Evolutionary conservation across 371 early-diverging fungal species (phyloP), one percentile per base, ranked within the genome.

Genomic region (Scutellospora calospora): DNA sequence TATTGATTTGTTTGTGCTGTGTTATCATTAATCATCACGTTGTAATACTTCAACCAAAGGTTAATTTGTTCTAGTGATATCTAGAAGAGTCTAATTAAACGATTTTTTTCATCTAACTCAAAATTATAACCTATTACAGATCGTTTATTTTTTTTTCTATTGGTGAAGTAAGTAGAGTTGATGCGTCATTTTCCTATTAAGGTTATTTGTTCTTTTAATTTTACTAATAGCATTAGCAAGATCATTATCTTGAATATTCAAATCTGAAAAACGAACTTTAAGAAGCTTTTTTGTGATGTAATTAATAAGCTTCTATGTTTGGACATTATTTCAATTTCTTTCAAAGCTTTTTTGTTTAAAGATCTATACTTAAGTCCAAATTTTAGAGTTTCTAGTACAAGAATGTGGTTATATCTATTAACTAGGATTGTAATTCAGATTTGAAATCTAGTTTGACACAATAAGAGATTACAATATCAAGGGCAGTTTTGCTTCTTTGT

Each of bases 1-100:
- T 80, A 80, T 0, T 80, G 33, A 63, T 80, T 83, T 22, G 74
- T 81, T 20, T 51, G 45, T 12, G 57, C 62, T 1, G 62, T 83
- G 54, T 83, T 81, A 59, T 81, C 65, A 51, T 69, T 81, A 5
- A 83, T 14, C 1, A 83, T 59, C 6, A 81, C 35, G 68, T 83
- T 72, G 16, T 80, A 76, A 51, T 81, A 83, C 4, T 82, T 80
- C 12, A 55, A 20, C 33, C 81, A 83, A 14, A 79, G 57, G 3
- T 18, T 1, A 1, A 76, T 31, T 63, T 83, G 81, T 16, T 20
- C 11, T 8, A 80, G 80, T 27, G 29, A 55, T 78, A 83, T 83
- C 81, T 80, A 83, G 29, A 81, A 83, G 0, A 81, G 18, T 20
- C 66, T 0, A 12, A 22, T 51, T n/a, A 83, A 79, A 16, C 54